Base-by-base conservation (phyloP, 2,329 filamentous ascomycete species). In the Didymella sp. region DNA sequence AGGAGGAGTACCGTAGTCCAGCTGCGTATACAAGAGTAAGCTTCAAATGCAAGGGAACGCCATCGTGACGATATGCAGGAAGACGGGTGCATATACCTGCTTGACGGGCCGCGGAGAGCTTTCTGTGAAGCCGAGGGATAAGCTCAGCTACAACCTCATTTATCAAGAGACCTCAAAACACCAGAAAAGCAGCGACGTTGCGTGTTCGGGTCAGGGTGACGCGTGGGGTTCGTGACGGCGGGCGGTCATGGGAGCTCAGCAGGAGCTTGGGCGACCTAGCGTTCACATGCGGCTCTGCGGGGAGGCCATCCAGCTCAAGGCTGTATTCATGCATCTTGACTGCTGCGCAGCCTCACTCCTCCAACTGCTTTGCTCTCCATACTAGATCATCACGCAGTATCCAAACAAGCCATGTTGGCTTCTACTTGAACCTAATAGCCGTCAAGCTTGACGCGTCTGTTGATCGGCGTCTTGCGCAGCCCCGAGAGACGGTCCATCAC, bases 231-330 rank as follows among this genome's bases (percentile, higher is more conserved):
- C 22, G 46, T 13, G 33, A 43, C 21, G 46, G 27, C 55, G 48
- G 51, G 55, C 41, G 57, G 58, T 44, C 46, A 48, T 43, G 56
- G 43, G 35, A 30, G 27, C 35, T 42, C 27, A 19, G 5, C 24
- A 28, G 37, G 30, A 51, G 53, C 50, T 56, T 51, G 51, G 50
- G 45, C 51, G 48, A 56, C 40, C 21, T 15, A 33, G 47, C 25
- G 24, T 41, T 35, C 53, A 47, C 40, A 45, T 50, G 66, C 60
- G 67, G 66, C 64, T 70, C 66, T 70, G 67, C 64, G 66, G 62
- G 58, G 60, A 42, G 27, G 31, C 43, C 25, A 43, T 31, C 42
- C 37, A 54, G 51, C 51, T 48, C 27, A 42, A 5, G 21, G 13
- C 12, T 22, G 35, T 46, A 11, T 8, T 31, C 17, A 40, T 27